Evolutionary conservation across 2,329 filamentous ascomycete species (phyloP), one percentile per base, ranked within the genome.

Genomic region (Hymenoscyphus occultus): DNA sequence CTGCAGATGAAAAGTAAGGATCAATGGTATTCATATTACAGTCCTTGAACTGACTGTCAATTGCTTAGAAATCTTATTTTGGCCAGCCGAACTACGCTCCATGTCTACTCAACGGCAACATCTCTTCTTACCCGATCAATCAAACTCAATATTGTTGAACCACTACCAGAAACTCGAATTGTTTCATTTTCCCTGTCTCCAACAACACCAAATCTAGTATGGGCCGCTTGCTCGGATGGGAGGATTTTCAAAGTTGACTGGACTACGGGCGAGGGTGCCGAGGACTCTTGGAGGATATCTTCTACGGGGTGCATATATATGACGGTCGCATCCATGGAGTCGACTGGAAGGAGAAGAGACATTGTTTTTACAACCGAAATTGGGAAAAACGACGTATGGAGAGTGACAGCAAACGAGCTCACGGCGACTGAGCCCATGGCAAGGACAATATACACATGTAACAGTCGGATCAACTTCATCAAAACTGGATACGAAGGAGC

Each of bases 51-150:
- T 61, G 16, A 60, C 13, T 67, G 57, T 66, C 71, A 63, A 70
- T 60, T 7, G 58, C 61, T 60, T 72, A 72, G 91, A 74, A 84
- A 89, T 77, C 76, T 97, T 48, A 87, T 97, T 64, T 77, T 96
- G 64, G 86, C 89, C 39, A 91, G 92, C 73, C 85, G 88, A 66
- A 88, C 86, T 35, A 89, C 89, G 10, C 81, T 97, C 62, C 90
- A 93, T 75, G 84, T 97, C 32, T 96, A 95, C 77, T 90, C 91
- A 1, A 86, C 91, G 39, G 81, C 86, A 69, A 93, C 92, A 63
- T 98, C 95, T 1, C 84, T 96, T 60, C 85, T 96, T 28, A 82
- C 92, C 57, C 88, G 92, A 70, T 86, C 87, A 64, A 88, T 97
- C 59, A 79, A 84, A 13, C 69, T 80, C 70, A 74, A 77, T 71